Conservation (phyloP, 2,329 filamentous ascomycete genomes). For the Claviceps sorghi region DNA sequence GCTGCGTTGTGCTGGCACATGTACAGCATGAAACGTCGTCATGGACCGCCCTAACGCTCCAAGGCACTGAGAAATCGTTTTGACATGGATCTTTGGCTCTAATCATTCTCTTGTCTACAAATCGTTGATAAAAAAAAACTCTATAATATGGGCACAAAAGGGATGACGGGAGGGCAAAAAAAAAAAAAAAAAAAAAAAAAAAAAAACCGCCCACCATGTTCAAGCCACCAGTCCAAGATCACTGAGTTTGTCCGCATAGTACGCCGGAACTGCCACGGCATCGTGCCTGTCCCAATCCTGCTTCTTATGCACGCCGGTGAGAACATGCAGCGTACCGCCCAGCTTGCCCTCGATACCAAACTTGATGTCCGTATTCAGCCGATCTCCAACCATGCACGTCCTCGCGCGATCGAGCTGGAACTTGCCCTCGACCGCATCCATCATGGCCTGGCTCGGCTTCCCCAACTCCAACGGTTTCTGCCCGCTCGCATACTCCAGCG, state of each 20-base stretch:
- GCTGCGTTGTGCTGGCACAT: neutral
- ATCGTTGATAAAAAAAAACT: neutral
- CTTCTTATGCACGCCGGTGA: constrained; percentile 80
- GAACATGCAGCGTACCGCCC: constrained; percentile 77
- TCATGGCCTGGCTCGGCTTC: constrained; percentile 97
- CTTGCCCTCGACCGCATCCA: constrained; percentile 96
- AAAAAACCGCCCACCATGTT: neutral
- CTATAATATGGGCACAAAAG: constrained; percentile 4
- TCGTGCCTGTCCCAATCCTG: constrained; percentile 63
- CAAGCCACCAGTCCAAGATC: constrained; percentile 41
- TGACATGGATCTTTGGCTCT: neutral
- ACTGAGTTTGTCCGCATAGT: constrained; percentile 71
- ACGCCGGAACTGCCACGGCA: constrained; percentile 57
- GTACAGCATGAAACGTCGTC: neutral
- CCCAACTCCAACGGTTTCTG: constrained; percentile 65
- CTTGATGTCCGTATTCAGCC: constrained; percentile 87
- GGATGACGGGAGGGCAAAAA: no score
- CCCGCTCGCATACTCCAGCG: constrained; percentile 57
- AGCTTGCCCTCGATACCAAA: constrained; percentile 86
- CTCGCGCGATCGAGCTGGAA: constrained; percentile 72
- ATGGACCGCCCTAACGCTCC: neutral
- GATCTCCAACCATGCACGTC: constrained; percentile 92
- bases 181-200: neutral
- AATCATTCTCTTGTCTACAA: neutral
- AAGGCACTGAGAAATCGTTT: neutral